Base-by-base conservation (phyloP, 2,329 filamentous ascomycete genomes). In the Penicillium sp. region DNA sequence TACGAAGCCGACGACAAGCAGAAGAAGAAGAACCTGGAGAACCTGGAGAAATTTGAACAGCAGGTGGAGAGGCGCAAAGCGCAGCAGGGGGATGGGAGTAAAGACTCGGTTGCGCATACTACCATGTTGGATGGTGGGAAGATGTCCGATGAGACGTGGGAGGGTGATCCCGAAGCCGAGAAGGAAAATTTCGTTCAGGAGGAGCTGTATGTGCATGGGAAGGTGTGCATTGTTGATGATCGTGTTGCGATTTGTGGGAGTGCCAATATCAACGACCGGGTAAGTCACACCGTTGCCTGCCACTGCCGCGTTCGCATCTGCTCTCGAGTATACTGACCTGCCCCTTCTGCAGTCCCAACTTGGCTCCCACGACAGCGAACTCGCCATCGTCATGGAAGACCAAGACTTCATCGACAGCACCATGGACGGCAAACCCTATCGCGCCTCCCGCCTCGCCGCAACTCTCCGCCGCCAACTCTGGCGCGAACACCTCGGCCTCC, bases 131-230 rank as follows among this genome's bases (percentile, higher is more conserved):
- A 84, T 64, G 78, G 87, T 73, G 74, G 85, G 73, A 79, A 83
- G 82, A 76, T 86, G 69, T 83, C 82, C 3, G 87, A 91, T 10
- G 91, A 96, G 74, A 69, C 78, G 0, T 97, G 92, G 90, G 89
- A 93, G 16, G 89, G 90, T 16, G 78, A 89, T 3, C 79, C 86
- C 0, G 85, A 94, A 66, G 85, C 85, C 1, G 95, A 98, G 74
- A 89, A 92, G 58, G 84, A 89, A 55, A 91, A 96, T 72, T 96
- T 95, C 81, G 89, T 98, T 59, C 94, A 96, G 72, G 95, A 99
- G 73, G 94, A 99, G 75, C 84, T 98, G 2, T 99, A 99, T 73
- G 89, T 98, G 50, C 95, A 99, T 74, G 90, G 87, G 31, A 99
- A 98, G 78, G 83, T 97, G 37, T 75, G 78, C 59, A 95, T 96